Base-by-base conservation (phyloP, 108 stramenopile species). In the Cyclotella sp. region DNA sequence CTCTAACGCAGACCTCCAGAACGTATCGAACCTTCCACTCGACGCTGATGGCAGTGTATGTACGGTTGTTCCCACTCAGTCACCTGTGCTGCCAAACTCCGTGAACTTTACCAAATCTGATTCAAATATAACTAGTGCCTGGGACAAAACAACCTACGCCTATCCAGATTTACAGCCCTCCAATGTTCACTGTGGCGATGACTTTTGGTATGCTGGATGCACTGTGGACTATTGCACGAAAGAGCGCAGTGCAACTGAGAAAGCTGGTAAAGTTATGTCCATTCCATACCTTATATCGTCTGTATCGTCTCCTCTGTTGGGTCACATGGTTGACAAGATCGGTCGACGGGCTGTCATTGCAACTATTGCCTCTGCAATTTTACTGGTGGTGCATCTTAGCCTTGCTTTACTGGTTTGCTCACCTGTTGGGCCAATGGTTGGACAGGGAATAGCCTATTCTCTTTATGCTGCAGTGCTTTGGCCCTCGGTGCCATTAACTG, bases 401-500 rank as follows among this genome's bases (percentile, higher is more conserved):
- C 28, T 90, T 29, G 89, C 79, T 8, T 66, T 72, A 19, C 44
- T 60, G 5, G 16, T 42, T 9, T 21, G 52, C 14, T 77, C 63
- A 15, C 87, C 88, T n/a, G 34, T 91, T 13, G 41, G 51, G 21
- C 85, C 87, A 13, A 49, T 91, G 49, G 63, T 91, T 11, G 76
- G 77, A 13, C 87, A 89, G 67, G 91, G 91, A 13, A 42, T 89
- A 16, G 87, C 84, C 16, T 91, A 88, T 59, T 78, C 84, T 3
- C 42, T 81, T 8, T 93, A 82, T 73, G 87, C 88, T 22, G 72
- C 91, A 3, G 89, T 87, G 4, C 44, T 93, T 18, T 93, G 91
- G 91, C 91, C 91, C 7, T 84, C 82, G 0, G 86, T 93, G 6
- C 81, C 89, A 3, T 60, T 93, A 30, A 70, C 84, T 21, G 88